Evolutionary conservation across 805 yeast genomes (phyloP).

Genomic region (Kodamaea laetipori): DNA sequence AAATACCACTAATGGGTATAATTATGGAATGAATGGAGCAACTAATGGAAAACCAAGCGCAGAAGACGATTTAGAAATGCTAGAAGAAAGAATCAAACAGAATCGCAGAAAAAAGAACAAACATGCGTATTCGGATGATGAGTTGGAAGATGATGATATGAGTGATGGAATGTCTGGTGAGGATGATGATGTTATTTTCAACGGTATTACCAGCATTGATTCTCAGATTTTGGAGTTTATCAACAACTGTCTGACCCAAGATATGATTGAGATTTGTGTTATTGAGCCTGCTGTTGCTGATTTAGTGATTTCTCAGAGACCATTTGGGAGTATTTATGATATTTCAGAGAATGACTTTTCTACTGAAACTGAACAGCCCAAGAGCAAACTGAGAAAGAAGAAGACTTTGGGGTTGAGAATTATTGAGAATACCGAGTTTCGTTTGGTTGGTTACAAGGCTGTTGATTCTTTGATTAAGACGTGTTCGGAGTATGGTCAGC

Average conservation of each 20-base stretch:
- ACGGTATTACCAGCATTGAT: slow-evolving; percentile 53
- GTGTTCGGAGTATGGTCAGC: slow-evolving; percentile 76
- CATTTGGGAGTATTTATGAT: slow-evolving; percentile 60
- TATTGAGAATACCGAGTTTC: slow-evolving; percentile 66
- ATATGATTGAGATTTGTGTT: slow-evolving; percentile 77
- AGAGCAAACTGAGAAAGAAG: slow-evolving; percentile 25
- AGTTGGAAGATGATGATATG: slow-evolving; percentile 43
- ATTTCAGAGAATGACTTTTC: slow-evolving; percentile 61
- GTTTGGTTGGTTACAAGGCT: slow-evolving; percentile 87
- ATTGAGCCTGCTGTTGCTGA: slow-evolving; percentile 69
- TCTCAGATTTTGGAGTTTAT: slow-evolving; percentile 71
- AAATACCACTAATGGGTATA: slow-evolving; percentile 10
- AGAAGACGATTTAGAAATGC: slow-evolving; percentile 40
- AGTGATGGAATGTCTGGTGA: slow-evolving; percentile 52
- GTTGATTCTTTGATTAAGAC: slow-evolving; percentile 87
- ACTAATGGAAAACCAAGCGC: too few species aligned
- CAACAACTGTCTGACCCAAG: slow-evolving; percentile 73
- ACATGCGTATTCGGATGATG: slow-evolving; percentile 36
- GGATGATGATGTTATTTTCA: slow-evolving; percentile 37
- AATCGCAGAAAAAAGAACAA: slow-evolving; percentile 23
- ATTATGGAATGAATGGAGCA: too few species aligned
- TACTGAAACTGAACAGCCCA: slow-evolving; percentile 16
- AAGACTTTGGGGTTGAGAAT: slow-evolving; percentile 70
- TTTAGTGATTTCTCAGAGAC: slow-evolving; percentile 64
- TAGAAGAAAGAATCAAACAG: slow-evolving; percentile 42